Evolutionary conservation across 495 filamentous ascomycete genomes (phyloP).

Genomic region (Penicillium verhagenii): DNA sequence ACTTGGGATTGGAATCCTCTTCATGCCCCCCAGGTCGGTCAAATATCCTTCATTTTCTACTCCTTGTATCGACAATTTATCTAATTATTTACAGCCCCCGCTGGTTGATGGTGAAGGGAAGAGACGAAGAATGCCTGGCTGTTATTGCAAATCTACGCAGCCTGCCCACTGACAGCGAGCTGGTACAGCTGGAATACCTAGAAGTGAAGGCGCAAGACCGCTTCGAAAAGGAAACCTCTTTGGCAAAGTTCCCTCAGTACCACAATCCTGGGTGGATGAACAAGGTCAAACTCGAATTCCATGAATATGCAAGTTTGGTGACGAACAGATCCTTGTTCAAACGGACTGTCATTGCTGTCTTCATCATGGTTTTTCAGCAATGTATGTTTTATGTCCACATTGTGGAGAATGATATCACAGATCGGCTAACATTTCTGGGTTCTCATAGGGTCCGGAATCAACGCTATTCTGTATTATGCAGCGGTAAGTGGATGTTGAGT

Average conservation of each 20-base stretch:
- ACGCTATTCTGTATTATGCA: background rate
- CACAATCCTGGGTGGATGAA: background rate
- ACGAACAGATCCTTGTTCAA: background rate
- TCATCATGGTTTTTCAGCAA: background rate
- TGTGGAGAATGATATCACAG: background rate
- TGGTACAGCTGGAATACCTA: slow-evolving; percentile 63
- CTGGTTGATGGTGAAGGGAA: slow-evolving; percentile 73
- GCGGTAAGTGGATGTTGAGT: background rate
- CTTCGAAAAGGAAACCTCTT: slow-evolving; percentile 53
- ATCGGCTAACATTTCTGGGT: background rate
- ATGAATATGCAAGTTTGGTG: background rate
- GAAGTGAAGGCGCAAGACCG: slow-evolving; percentile 57
- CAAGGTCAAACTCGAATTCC: background rate
- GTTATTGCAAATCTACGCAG: slow-evolving; percentile 67
- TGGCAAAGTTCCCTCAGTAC: background rate
- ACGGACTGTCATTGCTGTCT: background rate
- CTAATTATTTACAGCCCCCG: slow-evolving; percentile 56
- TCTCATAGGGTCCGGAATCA: background rate
- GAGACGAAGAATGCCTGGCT: slow-evolving; percentile 69
- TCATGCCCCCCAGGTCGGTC: slow-evolving; percentile 49
- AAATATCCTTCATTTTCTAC: background rate
- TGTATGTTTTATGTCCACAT: background rate
- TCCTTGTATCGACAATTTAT: background rate
- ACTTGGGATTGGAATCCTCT: slow-evolving; percentile 67
- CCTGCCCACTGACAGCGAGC: slow-evolving; percentile 54